These are phyloP conservation scores for Puccinia polysora DNA, from an alignment of 1,284 basidiomycete species.

Conservation along the genomic window DNA sequence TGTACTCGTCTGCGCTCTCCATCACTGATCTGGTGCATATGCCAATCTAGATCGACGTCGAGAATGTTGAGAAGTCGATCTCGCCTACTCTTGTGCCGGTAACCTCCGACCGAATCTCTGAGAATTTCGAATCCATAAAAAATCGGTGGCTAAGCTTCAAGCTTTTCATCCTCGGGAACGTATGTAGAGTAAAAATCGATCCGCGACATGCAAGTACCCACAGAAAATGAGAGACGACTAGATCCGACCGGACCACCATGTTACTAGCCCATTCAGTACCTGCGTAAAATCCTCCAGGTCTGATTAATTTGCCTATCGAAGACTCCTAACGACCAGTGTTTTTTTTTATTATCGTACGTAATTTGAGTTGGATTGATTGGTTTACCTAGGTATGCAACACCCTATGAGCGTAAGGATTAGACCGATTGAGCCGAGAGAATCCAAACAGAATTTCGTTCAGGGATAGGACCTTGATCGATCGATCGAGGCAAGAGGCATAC, in stretches of 20 bases:
- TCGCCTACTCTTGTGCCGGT: constrained; percentile 81
- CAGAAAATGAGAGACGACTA: constrained; percentile 79
- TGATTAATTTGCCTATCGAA: neutral
- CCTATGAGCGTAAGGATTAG: constrained; percentile 52
- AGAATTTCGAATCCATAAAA: neutral
- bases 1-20: constrained; percentile 91
- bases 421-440: neutral
- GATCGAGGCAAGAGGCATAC: constrained; percentile 33
- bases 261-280: constrained; percentile 73
- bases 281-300: neutral
- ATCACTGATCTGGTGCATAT: constrained; percentile 87
- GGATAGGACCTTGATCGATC: neutral
- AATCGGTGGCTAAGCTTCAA: neutral
- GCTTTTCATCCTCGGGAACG: neutral
- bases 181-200: neutral
- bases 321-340: neutral
- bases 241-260: constrained; percentile 90
- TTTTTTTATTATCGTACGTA: too few species aligned
- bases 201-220: constrained; percentile 40
- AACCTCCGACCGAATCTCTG: constrained; percentile 84
- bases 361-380: too few species aligned
- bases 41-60: constrained; percentile 86
- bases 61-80: constrained; percentile 82
- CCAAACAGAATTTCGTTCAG: too few species aligned
- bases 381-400: constrained; percentile 83